Percentiles rank a stretch among this genome's conserved stretches.
These are phyloP conservation scores for Fusarium metavorans DNA, from an alignment of 2,329 filamentous ascomycete genomes.

Conservation along the genomic window DNA sequence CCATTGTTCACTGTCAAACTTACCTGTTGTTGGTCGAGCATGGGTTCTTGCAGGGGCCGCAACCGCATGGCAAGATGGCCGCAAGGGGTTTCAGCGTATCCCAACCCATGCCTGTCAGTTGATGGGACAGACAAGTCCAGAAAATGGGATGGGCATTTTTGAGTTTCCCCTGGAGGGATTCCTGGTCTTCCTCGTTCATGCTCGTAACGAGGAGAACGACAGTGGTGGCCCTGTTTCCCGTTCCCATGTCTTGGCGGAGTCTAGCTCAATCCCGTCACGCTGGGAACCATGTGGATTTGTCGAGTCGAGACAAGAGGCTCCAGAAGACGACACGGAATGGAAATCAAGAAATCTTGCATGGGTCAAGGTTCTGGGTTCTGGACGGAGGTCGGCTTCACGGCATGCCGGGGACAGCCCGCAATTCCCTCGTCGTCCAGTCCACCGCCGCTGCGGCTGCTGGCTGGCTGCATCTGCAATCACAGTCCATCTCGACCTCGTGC, in stretches of 20 bases:
- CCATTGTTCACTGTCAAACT: neutral
- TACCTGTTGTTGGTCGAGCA: neutral
- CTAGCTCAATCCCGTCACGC: neutral
- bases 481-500: neutral
- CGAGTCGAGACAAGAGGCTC: neutral
- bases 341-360: neutral
- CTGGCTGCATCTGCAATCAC: conserved; percentile 3
- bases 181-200: neutral
- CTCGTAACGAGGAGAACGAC: neutral
- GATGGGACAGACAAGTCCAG: neutral
- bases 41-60: neutral
- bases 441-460: neutral
- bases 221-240: neutral
- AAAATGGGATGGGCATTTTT: neutral
- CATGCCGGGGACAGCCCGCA: conserved; percentile 17
- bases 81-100: neutral
- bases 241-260: neutral
- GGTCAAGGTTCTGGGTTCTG: neutral
- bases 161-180: neutral
- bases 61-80: neutral
- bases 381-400: conserved; percentile 29
- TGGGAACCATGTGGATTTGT: neutral
- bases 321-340: neutral
- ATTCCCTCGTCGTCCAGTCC: neutral
- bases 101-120: neutral